Percentiles rank a stretch among this genome's conserved stretches.
These are phyloP conservation scores for Chrysanthemum seticuspe DNA, from an alignment of 129 eudicot species.

Conservation along the genomic window DNA sequence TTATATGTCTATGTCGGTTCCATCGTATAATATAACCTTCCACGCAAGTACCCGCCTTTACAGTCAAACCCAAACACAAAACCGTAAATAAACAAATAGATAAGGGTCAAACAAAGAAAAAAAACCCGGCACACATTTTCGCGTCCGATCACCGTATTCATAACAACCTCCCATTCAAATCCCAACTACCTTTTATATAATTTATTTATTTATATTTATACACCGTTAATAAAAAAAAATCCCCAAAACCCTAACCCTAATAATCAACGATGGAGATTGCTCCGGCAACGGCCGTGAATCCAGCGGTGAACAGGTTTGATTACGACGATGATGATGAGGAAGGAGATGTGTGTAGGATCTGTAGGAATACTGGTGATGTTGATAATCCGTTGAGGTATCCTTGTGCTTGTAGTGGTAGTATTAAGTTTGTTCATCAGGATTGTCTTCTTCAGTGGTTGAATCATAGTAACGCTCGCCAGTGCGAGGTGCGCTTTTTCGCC, in stretches of 20 bases:
- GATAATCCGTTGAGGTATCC: conserved; percentile 92
- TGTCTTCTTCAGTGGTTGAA: conserved; percentile 96
- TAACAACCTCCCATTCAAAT: conserved; percentile 24
- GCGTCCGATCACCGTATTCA: conserved; percentile 23
- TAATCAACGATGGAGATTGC: conserved; percentile 15
- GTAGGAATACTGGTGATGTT: conserved; percentile 84
- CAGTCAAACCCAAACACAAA: not conserved
- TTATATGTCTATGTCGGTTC: not conserved
- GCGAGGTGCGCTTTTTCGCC: conserved; percentile 57
- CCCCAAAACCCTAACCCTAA: conserved; percentile 4
- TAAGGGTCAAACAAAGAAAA: not conserved
- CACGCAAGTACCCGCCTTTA: not conserved
- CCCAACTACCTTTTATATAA: conserved; percentile 17
- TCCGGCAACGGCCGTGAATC: conserved; percentile 17
- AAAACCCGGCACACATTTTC: conserved; percentile 14
- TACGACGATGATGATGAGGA: conserved; percentile 82
- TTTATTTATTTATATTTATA: not conserved
- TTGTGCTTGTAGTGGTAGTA: conserved; percentile 97
- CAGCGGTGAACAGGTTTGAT: conserved; percentile 13
- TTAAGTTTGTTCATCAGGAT: conserved; percentile 94
- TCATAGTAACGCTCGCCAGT: conserved; percentile 96
- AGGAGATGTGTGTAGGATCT: conserved; percentile 93
- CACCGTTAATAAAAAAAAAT: not conserved
- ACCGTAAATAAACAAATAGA: conserved; percentile 9
- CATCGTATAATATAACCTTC: not conserved